Conservation (phyloP, 345 rosid genomes). For the Camelina hispida region DNA sequence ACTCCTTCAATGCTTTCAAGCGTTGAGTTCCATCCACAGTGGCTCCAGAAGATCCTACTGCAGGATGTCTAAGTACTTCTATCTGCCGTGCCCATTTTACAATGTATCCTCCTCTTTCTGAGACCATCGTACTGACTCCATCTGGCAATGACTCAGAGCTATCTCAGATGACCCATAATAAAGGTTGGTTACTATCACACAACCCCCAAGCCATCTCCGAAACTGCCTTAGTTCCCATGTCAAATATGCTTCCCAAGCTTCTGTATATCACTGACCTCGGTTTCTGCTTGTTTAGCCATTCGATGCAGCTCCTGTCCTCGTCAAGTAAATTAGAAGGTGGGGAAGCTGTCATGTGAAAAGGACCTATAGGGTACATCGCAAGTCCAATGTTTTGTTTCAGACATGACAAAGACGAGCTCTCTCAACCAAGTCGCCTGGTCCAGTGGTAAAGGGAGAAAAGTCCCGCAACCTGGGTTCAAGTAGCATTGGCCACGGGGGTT, state of each 20-base stretch:
- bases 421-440: neutral
- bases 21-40: constrained; percentile 50
- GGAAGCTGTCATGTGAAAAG: constrained; percentile 23
- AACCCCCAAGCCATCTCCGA: constrained; percentile 46
- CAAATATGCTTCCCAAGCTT: constrained; percentile 55
- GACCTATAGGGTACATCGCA: constrained; percentile 14
- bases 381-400: neutral
- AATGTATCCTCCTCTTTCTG: constrained; percentile 30
- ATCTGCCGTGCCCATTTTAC: constrained; percentile 47
- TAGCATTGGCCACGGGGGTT: no score
- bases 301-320: constrained; percentile 50
- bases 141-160: constrained; percentile 33
- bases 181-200: constrained; percentile 41
- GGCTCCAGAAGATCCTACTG: constrained; percentile 49
- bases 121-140: constrained; percentile 22
- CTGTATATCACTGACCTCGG: constrained; percentile 55
- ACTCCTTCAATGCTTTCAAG: constrained; percentile 47
- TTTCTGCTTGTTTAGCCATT: constrained; percentile 48
- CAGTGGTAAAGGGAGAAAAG: no score
- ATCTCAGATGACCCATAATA: constrained; percentile 44
- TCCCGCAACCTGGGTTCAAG: no score
- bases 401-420: constrained; percentile 6
- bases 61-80: constrained; percentile 33
- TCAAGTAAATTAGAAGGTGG: neutral
- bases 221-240: constrained; percentile 8